A percentile compares a stretch with the other conserved stretches of the same genome.
These are phyloP conservation scores for Neurospora africana DNA, from an alignment of 495 filamentous ascomycete species.

Conservation along the genomic window DNA sequence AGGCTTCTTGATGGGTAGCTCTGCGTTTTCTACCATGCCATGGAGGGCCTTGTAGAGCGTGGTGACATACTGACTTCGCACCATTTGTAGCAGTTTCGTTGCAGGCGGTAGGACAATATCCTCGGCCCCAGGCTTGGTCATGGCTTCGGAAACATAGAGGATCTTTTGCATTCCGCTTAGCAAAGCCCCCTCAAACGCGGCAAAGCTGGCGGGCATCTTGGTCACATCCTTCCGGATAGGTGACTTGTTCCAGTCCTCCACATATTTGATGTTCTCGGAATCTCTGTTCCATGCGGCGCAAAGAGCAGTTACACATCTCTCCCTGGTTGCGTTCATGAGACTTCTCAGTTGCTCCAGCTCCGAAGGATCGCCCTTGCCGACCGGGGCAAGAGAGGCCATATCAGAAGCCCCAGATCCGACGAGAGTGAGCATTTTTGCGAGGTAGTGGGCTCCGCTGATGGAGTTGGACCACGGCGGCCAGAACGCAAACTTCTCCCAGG, in stretches of 20 bases:
- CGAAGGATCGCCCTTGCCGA: conserved; percentile 44
- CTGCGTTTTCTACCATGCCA: conserved; percentile 92
- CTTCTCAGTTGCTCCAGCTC: conserved; percentile 55
- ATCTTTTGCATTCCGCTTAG: conserved; percentile 84
- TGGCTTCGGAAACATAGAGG: conserved; percentile 79
- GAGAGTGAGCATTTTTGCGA: conserved; percentile 66
- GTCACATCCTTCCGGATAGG: conserved; percentile 73
- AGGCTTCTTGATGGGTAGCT: conserved; percentile 50
- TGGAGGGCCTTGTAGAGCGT: conserved; percentile 86
- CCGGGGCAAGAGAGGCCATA: conserved; percentile 62
- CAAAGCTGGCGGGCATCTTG: conserved; percentile 76
- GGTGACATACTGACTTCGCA: conserved; percentile 76
- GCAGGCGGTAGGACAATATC: conserved; percentile 76
- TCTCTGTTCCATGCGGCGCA: conserved; percentile 83
- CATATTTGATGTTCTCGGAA: conserved; percentile 72
- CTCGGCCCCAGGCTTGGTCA: conserved; percentile 50
- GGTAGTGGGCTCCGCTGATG: conserved; percentile 75
- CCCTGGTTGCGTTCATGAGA: conserved; percentile 67
- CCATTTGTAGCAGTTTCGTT: conserved; percentile 73
- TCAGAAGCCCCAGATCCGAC: conserved; percentile 79
- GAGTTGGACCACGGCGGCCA: conserved; percentile 92
- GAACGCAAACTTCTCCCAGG: conserved; percentile 92
- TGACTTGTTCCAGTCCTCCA: conserved; percentile 86
- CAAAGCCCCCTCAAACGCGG: conserved; percentile 66
- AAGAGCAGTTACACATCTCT: conserved; percentile 68